phyloP scores from a whole-genome alignment of 1,284 basidiomycete species.

The Trichosporon ovoides region DNA sequence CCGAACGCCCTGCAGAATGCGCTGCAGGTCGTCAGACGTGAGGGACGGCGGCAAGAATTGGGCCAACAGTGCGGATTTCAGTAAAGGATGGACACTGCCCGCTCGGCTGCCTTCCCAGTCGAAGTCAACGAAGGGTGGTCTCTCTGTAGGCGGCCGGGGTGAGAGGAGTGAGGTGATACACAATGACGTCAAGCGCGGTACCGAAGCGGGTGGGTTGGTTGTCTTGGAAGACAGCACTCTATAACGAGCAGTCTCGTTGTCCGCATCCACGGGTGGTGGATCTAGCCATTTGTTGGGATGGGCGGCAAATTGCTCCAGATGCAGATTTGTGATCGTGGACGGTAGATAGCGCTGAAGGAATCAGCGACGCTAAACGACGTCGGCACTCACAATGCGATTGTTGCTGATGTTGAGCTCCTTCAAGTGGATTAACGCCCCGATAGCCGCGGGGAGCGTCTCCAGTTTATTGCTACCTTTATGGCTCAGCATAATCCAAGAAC shows the following conservation, averaged over 20 bases:
- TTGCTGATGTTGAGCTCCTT: slow-evolving; percentile 45
- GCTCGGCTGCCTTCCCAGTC: slow-evolving; percentile 28
- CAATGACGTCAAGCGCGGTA: slow-evolving; percentile 32
- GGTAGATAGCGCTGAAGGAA: slow-evolving; percentile 38
- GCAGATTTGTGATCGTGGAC: slow-evolving; percentile 41
- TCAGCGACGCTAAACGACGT: neutral
- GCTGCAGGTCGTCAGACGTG: slow-evolving; percentile 14
- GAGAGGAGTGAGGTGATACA: slow-evolving; percentile 39
- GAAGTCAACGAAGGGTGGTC: slow-evolving; percentile 41
- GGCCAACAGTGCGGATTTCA: slow-evolving; percentile 28
- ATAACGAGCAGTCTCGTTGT: neutral
- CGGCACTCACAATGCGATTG: slow-evolving; percentile 42
- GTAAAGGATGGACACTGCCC: slow-evolving; percentile 31
- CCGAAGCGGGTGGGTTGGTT: slow-evolving; percentile 8
- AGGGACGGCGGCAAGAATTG: slow-evolving; percentile 25
- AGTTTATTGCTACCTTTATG: slow-evolving; percentile 38
- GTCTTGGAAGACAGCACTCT: slow-evolving; percentile 6
- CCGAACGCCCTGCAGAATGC: slow-evolving; percentile 29
- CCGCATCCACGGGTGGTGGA: neutral
- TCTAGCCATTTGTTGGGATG: slow-evolving; percentile 29
- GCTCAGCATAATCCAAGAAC: neutral
- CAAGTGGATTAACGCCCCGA: slow-evolving; percentile 40
- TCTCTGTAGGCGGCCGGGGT: slow-evolving; percentile 28
- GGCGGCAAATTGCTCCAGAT: slow-evolving; percentile 24
- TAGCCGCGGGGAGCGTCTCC: slow-evolving; percentile 40